A percentile compares a stretch with the other conserved stretches of the same genome.
phyloP scores from a whole-genome alignment of 352 stramenopile species.

The Blastocystis sp. region DNA sequence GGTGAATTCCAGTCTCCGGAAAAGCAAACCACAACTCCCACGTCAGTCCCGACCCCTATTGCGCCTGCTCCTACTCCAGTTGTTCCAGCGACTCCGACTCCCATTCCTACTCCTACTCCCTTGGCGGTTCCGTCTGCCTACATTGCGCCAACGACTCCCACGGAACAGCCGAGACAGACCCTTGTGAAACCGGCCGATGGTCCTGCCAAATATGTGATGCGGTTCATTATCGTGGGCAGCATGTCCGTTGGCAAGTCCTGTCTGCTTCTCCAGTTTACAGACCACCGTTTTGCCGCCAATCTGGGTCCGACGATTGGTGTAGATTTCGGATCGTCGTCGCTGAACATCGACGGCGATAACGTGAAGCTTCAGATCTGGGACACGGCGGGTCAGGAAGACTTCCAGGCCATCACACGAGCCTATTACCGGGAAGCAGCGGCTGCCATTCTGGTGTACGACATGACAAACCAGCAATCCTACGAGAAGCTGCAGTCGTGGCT shows the following conservation, averaged over 20 bases:
- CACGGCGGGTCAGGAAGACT: slow-evolving; percentile 62
- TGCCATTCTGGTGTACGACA: slow-evolving; percentile 80
- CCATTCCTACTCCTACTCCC: neutral
- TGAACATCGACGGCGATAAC: slow-evolving; percentile 48
- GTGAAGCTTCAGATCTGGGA: slow-evolving; percentile 63
- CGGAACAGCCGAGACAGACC: neutral
- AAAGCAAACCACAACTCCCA: no score
- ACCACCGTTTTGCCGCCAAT: slow-evolving; percentile 29
- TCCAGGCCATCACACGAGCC: slow-evolving; percentile 64
- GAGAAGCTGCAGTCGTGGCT: slow-evolving; percentile 57
- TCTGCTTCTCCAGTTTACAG: slow-evolving; percentile 52
- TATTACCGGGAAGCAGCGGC: slow-evolving; percentile 80
- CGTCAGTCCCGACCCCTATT: neutral
- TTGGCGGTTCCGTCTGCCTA: neutral
- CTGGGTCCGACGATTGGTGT: slow-evolving; percentile 50
- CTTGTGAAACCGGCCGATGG: slow-evolving; percentile 9
- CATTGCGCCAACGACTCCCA: neutral
- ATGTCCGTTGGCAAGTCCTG: slow-evolving; percentile 56
- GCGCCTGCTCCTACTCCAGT: neutral
- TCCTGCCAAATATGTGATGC: slow-evolving; percentile 50
- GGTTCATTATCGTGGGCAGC: slow-evolving; percentile 56
- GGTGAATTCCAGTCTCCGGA: neutral
- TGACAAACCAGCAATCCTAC: slow-evolving; percentile 72
- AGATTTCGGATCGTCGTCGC: slow-evolving; percentile 30
- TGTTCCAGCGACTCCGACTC: neutral